phyloP scores from a whole-genome alignment of 108 stramenopile species.

The Hondaea fermentalgiana region DNA sequence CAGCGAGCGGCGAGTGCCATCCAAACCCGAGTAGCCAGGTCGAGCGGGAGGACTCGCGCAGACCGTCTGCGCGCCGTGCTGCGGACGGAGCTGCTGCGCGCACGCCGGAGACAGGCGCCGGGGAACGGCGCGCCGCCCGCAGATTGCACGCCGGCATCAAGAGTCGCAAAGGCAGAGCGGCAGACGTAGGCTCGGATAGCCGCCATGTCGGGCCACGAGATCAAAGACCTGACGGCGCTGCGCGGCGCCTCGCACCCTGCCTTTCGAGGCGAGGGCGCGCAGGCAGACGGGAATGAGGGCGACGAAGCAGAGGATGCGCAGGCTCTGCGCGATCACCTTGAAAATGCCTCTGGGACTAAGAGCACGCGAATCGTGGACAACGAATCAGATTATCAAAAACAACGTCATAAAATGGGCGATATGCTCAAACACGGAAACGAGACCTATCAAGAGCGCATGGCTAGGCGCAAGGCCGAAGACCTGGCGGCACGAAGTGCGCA shows the following conservation, averaged over 20 bases:
- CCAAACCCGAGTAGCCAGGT: too few relatives aligned
- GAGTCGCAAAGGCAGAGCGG: too few relatives aligned
- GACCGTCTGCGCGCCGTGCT: too few relatives aligned
- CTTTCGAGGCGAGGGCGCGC: neutral
- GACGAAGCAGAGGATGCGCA: slow-evolving; percentile 51
- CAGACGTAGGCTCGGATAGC: too few relatives aligned
- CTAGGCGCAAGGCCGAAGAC: slow-evolving; percentile 61
- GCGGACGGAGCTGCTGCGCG: too few relatives aligned
- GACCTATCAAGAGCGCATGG: slow-evolving; percentile 63
- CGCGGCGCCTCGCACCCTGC: neutral
- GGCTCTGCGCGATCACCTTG: slow-evolving; percentile 52
- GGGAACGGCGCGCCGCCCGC: too few relatives aligned
- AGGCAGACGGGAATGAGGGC: slow-evolving; percentile 21
- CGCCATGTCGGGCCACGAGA: neutral
- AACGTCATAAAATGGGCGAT: slow-evolving; percentile 32
- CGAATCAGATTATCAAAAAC: slow-evolving; percentile 75
- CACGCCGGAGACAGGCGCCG: too few relatives aligned
- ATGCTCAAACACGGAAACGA: slow-evolving; percentile 53
- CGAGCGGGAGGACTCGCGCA: too few relatives aligned
- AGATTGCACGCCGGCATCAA: too few relatives aligned
- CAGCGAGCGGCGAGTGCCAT: too few relatives aligned
- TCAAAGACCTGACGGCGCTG: slow-evolving; percentile 43
- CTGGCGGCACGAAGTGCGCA: slow-evolving; percentile 52
- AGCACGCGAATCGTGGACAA: slow-evolving; percentile 71
- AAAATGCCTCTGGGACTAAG: slow-evolving; percentile 62